Percentiles rank a stretch among this genome's conserved stretches.
phyloP scores from a whole-genome alignment of 768 basidiomycete genomes.

The Strobilomyces dryophilus region DNA sequence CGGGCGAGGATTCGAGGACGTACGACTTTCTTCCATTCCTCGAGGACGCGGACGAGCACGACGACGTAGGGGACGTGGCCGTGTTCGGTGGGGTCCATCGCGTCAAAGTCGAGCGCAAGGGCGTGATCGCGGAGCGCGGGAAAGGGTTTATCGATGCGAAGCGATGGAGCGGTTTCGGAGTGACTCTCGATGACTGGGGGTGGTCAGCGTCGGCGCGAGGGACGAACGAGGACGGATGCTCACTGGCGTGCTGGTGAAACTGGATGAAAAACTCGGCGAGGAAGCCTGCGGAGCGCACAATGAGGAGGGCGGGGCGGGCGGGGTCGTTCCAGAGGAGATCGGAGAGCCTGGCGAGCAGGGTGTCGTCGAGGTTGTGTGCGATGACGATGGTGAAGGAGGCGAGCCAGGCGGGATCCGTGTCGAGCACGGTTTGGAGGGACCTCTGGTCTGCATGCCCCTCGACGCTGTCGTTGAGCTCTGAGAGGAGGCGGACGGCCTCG shows the following conservation, averaged over 20 bases:
- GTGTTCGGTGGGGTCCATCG: conserved; percentile 87
- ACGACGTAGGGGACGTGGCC: conserved; percentile 87
- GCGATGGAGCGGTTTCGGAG: conserved; percentile 65
- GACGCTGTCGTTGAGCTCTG: conserved; percentile 88
- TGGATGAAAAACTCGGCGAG: conserved; percentile 86
- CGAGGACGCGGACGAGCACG: conserved; percentile 77
- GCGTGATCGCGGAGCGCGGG: conserved; percentile 75
- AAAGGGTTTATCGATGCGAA: conserved; percentile 90
- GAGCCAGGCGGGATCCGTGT: conserved; percentile 48
- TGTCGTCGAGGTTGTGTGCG: conserved; percentile 70
- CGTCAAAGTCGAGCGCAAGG: conserved; percentile 61
- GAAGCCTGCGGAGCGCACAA: conserved; percentile 85
- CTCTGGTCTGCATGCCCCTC: conserved; percentile 59
- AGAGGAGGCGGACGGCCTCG: conserved; percentile 71
- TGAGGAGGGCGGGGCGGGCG: conserved; percentile 63
- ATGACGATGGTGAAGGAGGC: conserved; percentile 75
- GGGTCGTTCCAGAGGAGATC: conserved; percentile 62
- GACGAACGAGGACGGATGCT: conserved; percentile 25
- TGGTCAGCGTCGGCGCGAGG: not conserved
- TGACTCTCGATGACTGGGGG: conserved; percentile 81
- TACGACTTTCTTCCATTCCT: conserved; percentile 79
- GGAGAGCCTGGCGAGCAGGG: conserved; percentile 54
- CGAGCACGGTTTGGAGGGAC: conserved; percentile 55
- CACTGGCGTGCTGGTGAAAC: conserved; percentile 82
- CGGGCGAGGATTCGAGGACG: conserved; percentile 22